Evolutionary conservation across 768 basidiomycete genomes (phyloP).

Genomic region (Naganishia vaughanmartiniae): DNA sequence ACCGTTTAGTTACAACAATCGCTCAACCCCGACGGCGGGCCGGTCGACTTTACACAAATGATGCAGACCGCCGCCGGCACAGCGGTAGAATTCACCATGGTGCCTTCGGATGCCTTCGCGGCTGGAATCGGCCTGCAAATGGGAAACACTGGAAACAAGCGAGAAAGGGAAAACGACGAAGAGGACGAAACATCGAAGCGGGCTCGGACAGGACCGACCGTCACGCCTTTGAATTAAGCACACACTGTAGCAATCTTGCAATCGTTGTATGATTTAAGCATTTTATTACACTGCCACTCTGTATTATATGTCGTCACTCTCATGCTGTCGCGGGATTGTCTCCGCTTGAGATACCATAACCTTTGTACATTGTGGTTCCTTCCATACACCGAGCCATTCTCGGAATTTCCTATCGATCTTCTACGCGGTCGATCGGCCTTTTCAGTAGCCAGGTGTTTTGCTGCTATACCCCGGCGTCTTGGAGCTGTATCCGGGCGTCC

Average conservation of each 20-base stretch:
- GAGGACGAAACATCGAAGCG: slow-evolving; percentile 14
- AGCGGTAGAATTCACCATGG: slow-evolving; percentile 19
- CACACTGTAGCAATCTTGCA: neutral
- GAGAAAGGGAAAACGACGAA: neutral
- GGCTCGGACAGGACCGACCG: neutral
- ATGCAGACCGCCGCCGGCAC: slow-evolving; percentile 15
- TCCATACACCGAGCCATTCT: neutral
- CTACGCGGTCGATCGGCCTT: neutral
- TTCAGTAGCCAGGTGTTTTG: slow-evolving; percentile 15
- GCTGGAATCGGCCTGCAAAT: slow-evolving; percentile 5
- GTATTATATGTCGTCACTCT: neutral
- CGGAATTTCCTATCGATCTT: neutral
- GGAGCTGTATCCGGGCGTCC: slow-evolving; percentile 4
- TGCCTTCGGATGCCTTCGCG: slow-evolving; percentile 14
- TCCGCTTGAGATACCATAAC: too few relatives aligned
- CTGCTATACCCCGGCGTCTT: slow-evolving; percentile 3
- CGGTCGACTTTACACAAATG: slow-evolving; percentile 16
- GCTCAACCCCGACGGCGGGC: slow-evolving; percentile 11
- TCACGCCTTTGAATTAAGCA: neutral
- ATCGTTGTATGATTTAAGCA: neutral
- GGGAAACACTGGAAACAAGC: neutral
- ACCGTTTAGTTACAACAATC: neutral
- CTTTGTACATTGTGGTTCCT: neutral
- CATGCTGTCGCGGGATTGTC: too few relatives aligned
- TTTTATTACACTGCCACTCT: neutral